Base-by-base conservation (phyloP, 2,329 filamentous ascomycete species). In the Aspergillus fijiensis region DNA sequence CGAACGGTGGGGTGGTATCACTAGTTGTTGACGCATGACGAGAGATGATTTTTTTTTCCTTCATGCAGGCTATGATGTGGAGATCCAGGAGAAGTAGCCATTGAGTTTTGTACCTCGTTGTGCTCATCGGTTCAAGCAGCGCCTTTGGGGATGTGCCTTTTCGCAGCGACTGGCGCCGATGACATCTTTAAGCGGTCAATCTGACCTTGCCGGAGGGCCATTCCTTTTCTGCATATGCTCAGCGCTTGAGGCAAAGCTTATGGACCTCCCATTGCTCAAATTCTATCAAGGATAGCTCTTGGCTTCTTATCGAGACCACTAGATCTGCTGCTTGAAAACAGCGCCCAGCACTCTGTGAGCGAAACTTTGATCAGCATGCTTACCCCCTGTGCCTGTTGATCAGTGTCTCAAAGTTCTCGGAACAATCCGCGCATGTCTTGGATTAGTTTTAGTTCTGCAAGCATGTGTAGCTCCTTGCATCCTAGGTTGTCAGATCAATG, bases 1-100 rank as follows among this genome's bases (percentile, higher is more conserved):
- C 58, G 62, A 63, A 62, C 61, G 21, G 63, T 65, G 61, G 63
- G 63, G 59, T 27, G 33, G 19, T 5, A 27, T 49, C 16, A 16
- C 42, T 16, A 49, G n/a, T 47, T 35, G 10, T 19, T 29, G 45
- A 33, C 27, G 27, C 31, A 14, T 35, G 21, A 35, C 33, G 51
- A 53, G 23, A 29, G 25, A 21, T 25, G 31, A 55, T 35, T 55
- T 55, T 55, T 27, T 27, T 3, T 3, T 2, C 9, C 7, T 29
- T 49, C 42, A 21, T 42, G 25, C 25, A 50, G 49, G n/a, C 35
- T 35, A 14, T 19, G 39, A 29, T 31, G 33, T 55, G 27, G 4
- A 48, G 39, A 49, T 33, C n/a, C 5, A 31, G 39, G 16, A 19
- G 16, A 45, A 19, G 39, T 9, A 45, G n/a, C 39, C 39, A 45